Percentiles rank a stretch among this genome's conserved stretches.
phyloP scores from a whole-genome alignment of 2,329 filamentous ascomycete species.

The Colletotrichum paranaense region DNA sequence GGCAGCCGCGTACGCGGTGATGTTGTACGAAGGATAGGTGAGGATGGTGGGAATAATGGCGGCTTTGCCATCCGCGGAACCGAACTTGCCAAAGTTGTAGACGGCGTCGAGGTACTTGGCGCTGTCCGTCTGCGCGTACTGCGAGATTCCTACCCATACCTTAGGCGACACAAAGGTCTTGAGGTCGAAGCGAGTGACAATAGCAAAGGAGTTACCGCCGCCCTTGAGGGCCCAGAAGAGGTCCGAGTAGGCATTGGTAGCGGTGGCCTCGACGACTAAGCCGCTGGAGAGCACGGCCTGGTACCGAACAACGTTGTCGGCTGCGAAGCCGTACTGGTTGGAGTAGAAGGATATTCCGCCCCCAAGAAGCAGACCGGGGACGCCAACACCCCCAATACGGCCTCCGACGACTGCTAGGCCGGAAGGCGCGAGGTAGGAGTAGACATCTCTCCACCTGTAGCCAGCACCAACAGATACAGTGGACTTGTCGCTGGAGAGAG shows the following conservation, averaged over 20 bases:
- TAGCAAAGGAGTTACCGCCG: slow-evolving; percentile 49
- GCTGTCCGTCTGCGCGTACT: slow-evolving; percentile 26
- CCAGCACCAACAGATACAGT: slow-evolving; percentile 46
- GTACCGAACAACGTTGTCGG: slow-evolving; percentile 46
- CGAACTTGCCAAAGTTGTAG: slow-evolving; percentile 37
- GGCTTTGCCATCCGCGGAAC: slow-evolving; percentile 28
- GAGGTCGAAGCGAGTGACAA: slow-evolving; percentile 47
- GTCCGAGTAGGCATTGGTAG: slow-evolving; percentile 43
- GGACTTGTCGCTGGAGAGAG: slow-evolving; percentile 41
- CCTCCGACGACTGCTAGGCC: slow-evolving; percentile 42
- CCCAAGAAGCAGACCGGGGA: slow-evolving; percentile 43
- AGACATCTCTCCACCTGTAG: slow-evolving; percentile 45
- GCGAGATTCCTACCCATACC: slow-evolving; percentile 32
- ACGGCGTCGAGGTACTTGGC: slow-evolving; percentile 34
- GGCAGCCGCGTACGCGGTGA: slow-evolving; percentile 34
- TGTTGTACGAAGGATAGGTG: slow-evolving; percentile 28
- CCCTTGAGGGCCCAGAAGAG: slow-evolving; percentile 50
- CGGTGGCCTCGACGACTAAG: slow-evolving; percentile 50
- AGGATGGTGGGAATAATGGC: slow-evolving; percentile 37
- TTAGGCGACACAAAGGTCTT: slow-evolving; percentile 30
- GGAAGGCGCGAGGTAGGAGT: slow-evolving; percentile 40
- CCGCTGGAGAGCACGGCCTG: slow-evolving; percentile 57
- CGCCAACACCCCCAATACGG: slow-evolving; percentile 43
- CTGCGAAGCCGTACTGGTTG: slow-evolving; percentile 42
- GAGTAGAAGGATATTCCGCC: slow-evolving; percentile 48